Evolutionary conservation across 1,284 basidiomycete genomes (phyloP).

Genomic region (Austroboletus niveus): DNA sequence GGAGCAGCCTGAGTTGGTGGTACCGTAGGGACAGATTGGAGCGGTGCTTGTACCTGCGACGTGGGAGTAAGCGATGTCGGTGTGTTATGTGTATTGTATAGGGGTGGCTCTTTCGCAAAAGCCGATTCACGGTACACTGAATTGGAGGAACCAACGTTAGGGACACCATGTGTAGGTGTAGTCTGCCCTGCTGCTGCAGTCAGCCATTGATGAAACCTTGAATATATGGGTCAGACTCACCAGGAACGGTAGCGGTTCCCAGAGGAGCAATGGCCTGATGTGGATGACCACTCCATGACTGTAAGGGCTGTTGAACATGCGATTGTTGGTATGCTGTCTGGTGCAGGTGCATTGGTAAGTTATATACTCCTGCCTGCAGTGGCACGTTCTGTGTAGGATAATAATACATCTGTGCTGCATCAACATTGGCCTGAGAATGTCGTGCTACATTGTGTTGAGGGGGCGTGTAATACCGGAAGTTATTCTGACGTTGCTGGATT

Average conservation of each 20-base stretch:
- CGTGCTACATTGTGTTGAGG: not conserved
- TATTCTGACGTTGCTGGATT: slow-evolving; percentile 1
- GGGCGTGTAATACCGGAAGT: slow-evolving; percentile 9
- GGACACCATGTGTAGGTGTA: not conserved
- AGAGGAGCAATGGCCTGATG: slow-evolving; percentile 2
- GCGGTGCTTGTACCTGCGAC: slow-evolving; percentile 9
- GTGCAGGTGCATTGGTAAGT: not conserved
- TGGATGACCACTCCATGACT: slow-evolving; percentile 10
- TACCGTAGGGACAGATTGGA: slow-evolving; percentile 1
- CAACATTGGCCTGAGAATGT: slow-evolving; percentile 3
- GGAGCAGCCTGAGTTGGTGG: not conserved
- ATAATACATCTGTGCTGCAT: slow-evolving; percentile 7
- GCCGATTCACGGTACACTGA: not conserved
- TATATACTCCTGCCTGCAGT: slow-evolving; percentile 1
- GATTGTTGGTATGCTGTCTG: slow-evolving; percentile 6
- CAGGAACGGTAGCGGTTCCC: not conserved
- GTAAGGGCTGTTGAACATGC: slow-evolving; percentile 10
- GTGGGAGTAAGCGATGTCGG: not conserved
- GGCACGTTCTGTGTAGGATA: slow-evolving; percentile 14
- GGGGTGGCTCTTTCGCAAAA: not conserved
- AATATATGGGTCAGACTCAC: slow-evolving; percentile 13
- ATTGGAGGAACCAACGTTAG: slow-evolving; percentile 1
- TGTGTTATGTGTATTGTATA: slow-evolving; percentile 1
- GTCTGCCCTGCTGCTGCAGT: not conserved
- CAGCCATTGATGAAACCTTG: not conserved